Evolutionary conservation across 768 basidiomycete species (phyloP), one percentile per base, ranked within the genome.

Genomic region (Tulasnella sp.): DNA sequence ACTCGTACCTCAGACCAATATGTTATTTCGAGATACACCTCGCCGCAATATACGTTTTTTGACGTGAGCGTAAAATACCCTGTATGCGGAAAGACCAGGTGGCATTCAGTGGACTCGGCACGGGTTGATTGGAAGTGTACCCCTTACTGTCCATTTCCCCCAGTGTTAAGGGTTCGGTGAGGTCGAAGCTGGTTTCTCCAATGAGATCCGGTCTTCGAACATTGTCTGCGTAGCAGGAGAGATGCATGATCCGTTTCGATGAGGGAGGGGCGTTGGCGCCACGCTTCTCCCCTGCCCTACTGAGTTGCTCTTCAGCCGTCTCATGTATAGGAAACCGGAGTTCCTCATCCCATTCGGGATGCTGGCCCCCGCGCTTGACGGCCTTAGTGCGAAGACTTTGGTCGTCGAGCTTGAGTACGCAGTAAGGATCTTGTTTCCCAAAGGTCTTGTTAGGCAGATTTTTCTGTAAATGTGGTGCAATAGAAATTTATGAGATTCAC

Each of bases 301-400:
- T 87, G 52, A 87, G 85, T 27, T 88, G 87, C 81, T 89, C 90
- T 40, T 90, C 88, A 40, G 87, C 85, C 81, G 95, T 95, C 84
- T 98, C 97, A 81, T 88, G 90, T 71, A 99, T 87, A 36, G 92
- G 92, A 85, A 98, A 99, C 58, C 98, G 92, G 83, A 99, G 88
- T 86, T 99, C 98, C 83, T 98, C 96, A 84, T 99, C 98, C 97
- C 98, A 99, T 86, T 96, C 96, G 7, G 98, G 98, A 85, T 98
- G 96, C 85, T 99, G 98, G 24, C 98, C 98, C 74, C 98, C 98
- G 39, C 95, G 92, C 84, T 94, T 97, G 85, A 98, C 93, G 31
- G 95, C 91, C 85, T 93, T 95, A 5, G 97, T 99, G 75, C 94
- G 89, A 79, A 92, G 90, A 83, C 92, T 96, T 85, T 96, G 92